phyloP scores from a whole-genome alignment of 1,284 basidiomycete species.

The Cerioporus squamosus region DNA sequence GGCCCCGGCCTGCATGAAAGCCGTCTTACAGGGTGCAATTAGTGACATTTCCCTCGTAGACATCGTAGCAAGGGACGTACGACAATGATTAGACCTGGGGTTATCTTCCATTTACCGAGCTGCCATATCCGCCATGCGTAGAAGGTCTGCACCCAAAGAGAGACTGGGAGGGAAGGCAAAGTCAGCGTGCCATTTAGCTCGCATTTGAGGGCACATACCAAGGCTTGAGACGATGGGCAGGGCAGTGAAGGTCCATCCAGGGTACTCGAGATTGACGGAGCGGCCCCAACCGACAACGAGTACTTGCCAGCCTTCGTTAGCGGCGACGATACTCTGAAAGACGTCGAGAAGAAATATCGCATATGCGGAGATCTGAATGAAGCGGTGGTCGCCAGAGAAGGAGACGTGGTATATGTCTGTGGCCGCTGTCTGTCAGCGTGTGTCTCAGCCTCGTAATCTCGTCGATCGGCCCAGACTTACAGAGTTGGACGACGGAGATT shows the following conservation, averaged over 20 bases:
- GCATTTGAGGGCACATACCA: neutral
- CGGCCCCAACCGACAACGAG: constrained; percentile 6
- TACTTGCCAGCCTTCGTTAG: neutral
- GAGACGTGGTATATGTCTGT: constrained; percentile 18
- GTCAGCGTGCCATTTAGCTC: neutral
- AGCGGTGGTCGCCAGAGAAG: constrained; percentile 4
- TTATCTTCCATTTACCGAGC: constrained; percentile 7
- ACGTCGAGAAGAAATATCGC: constrained; percentile 13
- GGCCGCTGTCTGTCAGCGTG: neutral
- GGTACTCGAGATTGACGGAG: neutral
- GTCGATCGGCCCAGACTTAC: neutral
- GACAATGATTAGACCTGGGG: constrained; percentile 8
- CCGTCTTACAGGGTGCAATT: neutral
- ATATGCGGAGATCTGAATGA: constrained; percentile 11
- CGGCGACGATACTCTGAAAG: constrained; percentile 12
- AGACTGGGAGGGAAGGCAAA: neutral
- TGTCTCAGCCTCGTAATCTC: too few species aligned
- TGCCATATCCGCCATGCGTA: constrained; percentile 20
- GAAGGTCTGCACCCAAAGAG: constrained; percentile 16
- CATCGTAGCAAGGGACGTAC: neutral
- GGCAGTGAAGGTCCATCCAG: constrained; percentile 5
- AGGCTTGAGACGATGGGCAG: constrained; percentile 10
- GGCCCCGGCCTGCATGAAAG: neutral
- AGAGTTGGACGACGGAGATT: constrained; percentile 19
- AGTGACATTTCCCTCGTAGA: neutral